A percentile compares a stretch with the other conserved stretches of the same genome.
Conservation (phyloP, 345 rosid genomes). For the Salix exigua region DNA sequence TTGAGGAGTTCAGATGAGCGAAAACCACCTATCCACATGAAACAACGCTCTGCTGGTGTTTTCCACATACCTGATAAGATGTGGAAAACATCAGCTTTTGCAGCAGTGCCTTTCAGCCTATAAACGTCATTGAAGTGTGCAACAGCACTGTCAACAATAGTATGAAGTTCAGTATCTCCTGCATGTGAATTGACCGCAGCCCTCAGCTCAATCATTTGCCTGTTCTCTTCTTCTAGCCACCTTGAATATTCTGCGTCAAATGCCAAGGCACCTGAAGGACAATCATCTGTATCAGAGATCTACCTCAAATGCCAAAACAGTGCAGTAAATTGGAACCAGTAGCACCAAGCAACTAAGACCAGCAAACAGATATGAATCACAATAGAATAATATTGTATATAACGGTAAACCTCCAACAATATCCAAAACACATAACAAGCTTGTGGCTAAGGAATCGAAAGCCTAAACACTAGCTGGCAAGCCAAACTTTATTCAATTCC, state of each 20-base stretch:
- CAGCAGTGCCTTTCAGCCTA: slow-evolving; percentile 73
- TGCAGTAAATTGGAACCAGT: not conserved
- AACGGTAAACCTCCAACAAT: not conserved
- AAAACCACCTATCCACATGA: slow-evolving; percentile 94
- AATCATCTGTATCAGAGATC: not conserved
- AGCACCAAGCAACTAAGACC: not conserved
- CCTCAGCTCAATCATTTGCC: slow-evolving; percentile 69
- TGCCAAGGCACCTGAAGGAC: slow-evolving; percentile 69
- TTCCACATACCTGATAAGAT: slow-evolving; percentile 96
- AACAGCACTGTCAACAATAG: slow-evolving; percentile 56
- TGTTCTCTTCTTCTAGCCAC: slow-evolving; percentile 86
- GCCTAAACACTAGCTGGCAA: not conserved
- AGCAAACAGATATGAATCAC: not conserved
- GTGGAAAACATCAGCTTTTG: slow-evolving; percentile 92
- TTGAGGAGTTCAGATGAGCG: slow-evolving; percentile 91
- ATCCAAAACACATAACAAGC: not conserved
- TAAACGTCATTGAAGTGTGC: slow-evolving; percentile 74
- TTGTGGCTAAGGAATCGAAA: not conserved
- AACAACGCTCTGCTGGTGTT: slow-evolving; percentile 95
- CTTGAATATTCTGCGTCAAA: slow-evolving; percentile 82
- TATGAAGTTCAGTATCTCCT: slow-evolving; percentile 81
- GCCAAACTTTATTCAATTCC: not conserved
- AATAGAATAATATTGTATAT: not conserved
- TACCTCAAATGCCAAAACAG: not conserved
- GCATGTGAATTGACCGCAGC: slow-evolving; percentile 88